Conservation (phyloP, 179 eudicot genomes). For the Drosera spatulata region DNA sequence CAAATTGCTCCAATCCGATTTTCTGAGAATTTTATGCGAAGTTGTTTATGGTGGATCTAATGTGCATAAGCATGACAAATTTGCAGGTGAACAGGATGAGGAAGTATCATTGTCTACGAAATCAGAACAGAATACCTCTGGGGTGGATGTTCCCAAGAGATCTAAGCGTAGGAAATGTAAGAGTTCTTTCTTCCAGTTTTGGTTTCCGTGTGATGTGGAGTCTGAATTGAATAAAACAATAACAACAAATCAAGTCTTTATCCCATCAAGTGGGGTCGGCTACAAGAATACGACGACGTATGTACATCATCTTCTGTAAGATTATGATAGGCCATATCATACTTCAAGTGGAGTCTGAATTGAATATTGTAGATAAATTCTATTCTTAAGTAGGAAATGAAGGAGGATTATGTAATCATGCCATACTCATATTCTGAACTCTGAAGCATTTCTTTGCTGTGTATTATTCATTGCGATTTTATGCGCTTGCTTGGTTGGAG, state of each 20-base stretch:
- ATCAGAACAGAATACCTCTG: slow-evolving; percentile 13
- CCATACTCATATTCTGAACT: no score
- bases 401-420: no score
- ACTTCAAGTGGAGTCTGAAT: not conserved
- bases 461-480: not conserved
- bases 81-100: slow-evolving; percentile 18
- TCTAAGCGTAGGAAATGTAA: slow-evolving; percentile 53
- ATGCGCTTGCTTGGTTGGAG: not conserved
- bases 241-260: no score
- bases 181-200: slow-evolving; percentile 11
- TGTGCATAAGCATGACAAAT: slow-evolving; percentile 1
- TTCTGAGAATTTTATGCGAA: slow-evolving; percentile 13
- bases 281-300: no score
- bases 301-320: no score
- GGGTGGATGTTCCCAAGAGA: slow-evolving; percentile 10
- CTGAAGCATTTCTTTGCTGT: not conserved
- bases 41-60: slow-evolving; percentile 9
- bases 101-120: slow-evolving; percentile 12
- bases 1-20: slow-evolving; percentile 10
- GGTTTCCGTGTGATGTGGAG: not conserved
- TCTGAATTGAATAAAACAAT: not conserved
- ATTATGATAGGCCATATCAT: no score
- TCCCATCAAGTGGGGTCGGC: no score
- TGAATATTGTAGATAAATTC: not conserved
- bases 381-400: no score